A percentile compares a stretch with the other conserved stretches of the same genome.
Conservation (phyloP, 768 basidiomycete genomes). For the Lactarius quietus region DNA sequence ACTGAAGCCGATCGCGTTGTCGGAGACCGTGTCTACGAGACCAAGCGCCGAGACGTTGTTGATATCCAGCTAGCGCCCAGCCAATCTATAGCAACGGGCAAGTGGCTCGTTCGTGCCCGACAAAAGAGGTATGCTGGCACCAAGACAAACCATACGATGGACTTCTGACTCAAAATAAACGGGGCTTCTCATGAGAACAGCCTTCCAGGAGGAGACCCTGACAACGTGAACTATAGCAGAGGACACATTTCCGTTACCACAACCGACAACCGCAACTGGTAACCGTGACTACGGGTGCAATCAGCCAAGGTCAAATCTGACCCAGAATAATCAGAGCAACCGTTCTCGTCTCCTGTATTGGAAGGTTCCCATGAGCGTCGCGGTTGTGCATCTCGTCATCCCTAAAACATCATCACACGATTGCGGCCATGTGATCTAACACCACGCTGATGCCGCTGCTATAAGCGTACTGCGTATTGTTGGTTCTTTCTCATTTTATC, state of each 20-base stretch:
- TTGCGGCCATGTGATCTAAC: background rate
- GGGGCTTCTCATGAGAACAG: background rate
- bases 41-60: background rate
- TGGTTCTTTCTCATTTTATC: background rate
- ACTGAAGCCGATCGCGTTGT: background rate
- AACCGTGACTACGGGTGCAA: background rate
- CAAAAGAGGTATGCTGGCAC: background rate
- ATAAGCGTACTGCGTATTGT: background rate
- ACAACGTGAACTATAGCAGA: background rate
- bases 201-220: background rate
- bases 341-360: background rate
- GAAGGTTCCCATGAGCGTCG: background rate
- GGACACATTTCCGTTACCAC: background rate
- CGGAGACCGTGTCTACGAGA: background rate
- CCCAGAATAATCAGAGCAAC: background rate
- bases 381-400: background rate
- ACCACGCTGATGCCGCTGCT: background rate
- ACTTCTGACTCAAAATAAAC: background rate
- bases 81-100: background rate
- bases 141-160: background rate
- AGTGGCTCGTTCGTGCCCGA: background rate
- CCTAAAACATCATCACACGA: background rate
- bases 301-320: background rate
- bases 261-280: background rate
- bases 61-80: background rate